phyloP scores from a whole-genome alignment of 108 stramenopile species.

The Discostella stelligeroides region DNA sequence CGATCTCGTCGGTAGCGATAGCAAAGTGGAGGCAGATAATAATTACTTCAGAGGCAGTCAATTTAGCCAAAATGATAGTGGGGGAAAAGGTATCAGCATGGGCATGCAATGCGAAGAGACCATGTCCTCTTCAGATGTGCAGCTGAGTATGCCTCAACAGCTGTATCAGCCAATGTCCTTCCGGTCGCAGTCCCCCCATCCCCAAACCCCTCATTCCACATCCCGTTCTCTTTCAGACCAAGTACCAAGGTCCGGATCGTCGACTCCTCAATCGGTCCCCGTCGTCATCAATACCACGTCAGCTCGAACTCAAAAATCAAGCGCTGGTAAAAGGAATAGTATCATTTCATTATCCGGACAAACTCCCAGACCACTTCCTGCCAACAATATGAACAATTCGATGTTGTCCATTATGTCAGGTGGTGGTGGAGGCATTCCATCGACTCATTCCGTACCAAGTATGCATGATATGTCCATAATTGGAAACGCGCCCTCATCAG shows the following conservation, averaged over 20 bases:
- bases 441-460: slow-evolving; percentile 1
- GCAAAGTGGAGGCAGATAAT: slow-evolving; percentile 11
- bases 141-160: slow-evolving; percentile 1
- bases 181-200: slow-evolving; percentile 16
- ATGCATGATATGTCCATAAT: not conserved
- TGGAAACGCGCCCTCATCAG: slow-evolving; percentile 10
- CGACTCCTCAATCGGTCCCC: not conserved
- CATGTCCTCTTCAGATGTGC: not conserved
- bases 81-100: slow-evolving; percentile 20
- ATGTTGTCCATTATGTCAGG: not conserved
- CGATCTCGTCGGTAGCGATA: not conserved
- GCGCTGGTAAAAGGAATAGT: not conserved
- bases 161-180: not conserved
- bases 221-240: slow-evolving; percentile 10
- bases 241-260: not conserved
- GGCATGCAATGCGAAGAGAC: slow-evolving; percentile 23
- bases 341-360: not conserved
- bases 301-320: not conserved
- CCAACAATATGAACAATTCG: slow-evolving; percentile 8
- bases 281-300: too few relatives aligned
- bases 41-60: slow-evolving; percentile 9
- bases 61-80: slow-evolving; percentile 15
- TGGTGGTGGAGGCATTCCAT: not conserved
- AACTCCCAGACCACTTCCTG: not conserved
- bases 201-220: slow-evolving; percentile 12